phyloP scores from a whole-genome alignment of 129 eudicot species.

The Centrapalus pauciflorus region DNA sequence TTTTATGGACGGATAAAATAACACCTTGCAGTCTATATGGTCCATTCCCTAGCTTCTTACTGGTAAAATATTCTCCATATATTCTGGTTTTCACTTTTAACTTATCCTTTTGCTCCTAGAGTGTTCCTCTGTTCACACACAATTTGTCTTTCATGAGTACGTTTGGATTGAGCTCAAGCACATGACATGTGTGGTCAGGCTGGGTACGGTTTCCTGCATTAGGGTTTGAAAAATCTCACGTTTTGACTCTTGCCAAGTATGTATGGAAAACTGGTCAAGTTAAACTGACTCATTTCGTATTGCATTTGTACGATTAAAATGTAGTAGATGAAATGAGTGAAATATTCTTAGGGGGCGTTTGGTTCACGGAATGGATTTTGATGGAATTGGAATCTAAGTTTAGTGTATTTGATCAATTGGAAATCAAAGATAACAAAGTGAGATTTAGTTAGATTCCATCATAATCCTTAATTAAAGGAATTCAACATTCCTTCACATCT shows the following conservation, averaged over 20 bases:
- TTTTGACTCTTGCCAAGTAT: neutral
- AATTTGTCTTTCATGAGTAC: constrained; percentile 7
- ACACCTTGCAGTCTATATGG: constrained; percentile 27
- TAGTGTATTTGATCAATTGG: too few relatives aligned
- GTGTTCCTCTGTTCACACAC: constrained; percentile 14
- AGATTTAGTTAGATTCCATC: too few relatives aligned
- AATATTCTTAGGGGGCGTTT: too few relatives aligned
- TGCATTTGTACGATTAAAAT: too few relatives aligned
- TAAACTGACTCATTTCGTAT: too few relatives aligned
- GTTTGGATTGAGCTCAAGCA: constrained; percentile 11
- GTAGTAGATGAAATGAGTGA: too few relatives aligned
- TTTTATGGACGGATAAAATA: constrained; percentile 20
- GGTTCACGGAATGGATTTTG: too few relatives aligned
- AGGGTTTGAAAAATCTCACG: neutral
- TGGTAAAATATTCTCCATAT: constrained; percentile 31
- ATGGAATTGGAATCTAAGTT: too few relatives aligned
- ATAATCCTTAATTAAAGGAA: too few relatives aligned
- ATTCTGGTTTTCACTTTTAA: constrained; percentile 29
- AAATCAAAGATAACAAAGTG: too few relatives aligned
- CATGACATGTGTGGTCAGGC: neutral
- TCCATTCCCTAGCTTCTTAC: constrained; percentile 30
- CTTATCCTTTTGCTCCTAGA: neutral
- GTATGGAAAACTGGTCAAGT: neutral
- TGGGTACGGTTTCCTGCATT: neutral
- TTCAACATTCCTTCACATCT: too few relatives aligned